A percentile compares a stretch with the other conserved stretches of the same genome.
These are phyloP conservation scores for Saccharum hybrid DNA, from an alignment of 202 grass and related monocot species.

Conservation along the genomic window DNA sequence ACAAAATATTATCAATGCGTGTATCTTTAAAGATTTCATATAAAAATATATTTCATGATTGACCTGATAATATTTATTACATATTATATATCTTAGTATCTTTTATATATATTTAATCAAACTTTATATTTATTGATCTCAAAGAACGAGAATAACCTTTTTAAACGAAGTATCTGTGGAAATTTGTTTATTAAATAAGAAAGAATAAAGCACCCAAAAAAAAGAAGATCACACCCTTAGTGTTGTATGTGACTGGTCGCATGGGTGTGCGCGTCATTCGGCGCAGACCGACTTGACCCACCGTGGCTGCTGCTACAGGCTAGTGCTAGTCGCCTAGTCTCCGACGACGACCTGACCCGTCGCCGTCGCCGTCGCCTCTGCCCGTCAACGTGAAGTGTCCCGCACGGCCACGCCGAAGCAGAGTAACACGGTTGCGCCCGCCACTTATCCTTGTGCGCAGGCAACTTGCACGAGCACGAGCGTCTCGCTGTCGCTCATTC, in stretches of 20 bases:
- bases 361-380: neutral
- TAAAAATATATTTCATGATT: neutral
- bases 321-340: neutral
- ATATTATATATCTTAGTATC: neutral
- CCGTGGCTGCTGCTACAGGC: neutral
- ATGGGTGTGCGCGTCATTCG: neutral
- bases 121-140: neutral
- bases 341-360: slow-evolving; percentile 40
- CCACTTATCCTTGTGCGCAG: neutral
- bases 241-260: neutral
- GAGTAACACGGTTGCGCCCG: neutral
- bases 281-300: neutral
- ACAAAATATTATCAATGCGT: neutral
- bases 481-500: neutral
- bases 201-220: neutral
- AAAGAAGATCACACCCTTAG: neutral
- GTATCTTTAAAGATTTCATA: neutral
- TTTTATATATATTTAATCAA: neutral
- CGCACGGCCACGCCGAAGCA: slow-evolving; percentile 30
- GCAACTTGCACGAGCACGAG: neutral
- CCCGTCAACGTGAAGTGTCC: slow-evolving; percentile 28
- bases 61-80: neutral
- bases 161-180: neutral
- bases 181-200: neutral
- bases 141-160: neutral